A percentile compares a stretch with the other conserved stretches of the same genome.
Conservation (phyloP, 2,329 filamentous ascomycete species). For the Mycocentrospora acerina region DNA sequence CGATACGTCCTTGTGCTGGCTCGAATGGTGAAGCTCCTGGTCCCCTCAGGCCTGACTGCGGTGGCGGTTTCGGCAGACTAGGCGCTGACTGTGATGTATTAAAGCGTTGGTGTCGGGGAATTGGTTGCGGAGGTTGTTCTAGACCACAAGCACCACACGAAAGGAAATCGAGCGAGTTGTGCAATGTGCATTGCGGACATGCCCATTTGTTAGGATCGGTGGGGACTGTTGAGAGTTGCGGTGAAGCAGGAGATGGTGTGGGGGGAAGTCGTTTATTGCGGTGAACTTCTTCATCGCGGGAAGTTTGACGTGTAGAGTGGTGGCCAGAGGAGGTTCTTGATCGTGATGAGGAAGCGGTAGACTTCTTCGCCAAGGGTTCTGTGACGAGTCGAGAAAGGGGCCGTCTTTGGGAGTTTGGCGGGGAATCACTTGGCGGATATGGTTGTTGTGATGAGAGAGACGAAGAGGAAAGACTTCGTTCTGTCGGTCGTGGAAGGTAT, state of each 20-base stretch:
- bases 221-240: conserved; percentile 19
- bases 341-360: conserved; percentile 9
- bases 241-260: conserved; percentile 31
- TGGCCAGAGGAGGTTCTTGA: conserved; percentile 6
- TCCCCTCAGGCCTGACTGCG: conserved; percentile 27
- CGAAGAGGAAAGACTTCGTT: conserved; percentile 22
- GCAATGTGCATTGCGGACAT: conserved; percentile 62
- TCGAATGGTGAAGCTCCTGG: conserved; percentile 43
- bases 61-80: conserved; percentile 33
- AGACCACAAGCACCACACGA: conserved; percentile 62
- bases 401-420: conserved; percentile 23
- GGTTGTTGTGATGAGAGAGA: conserved; percentile 9
- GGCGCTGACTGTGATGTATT: conserved; percentile 24
- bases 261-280: conserved; percentile 30
- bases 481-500: conserved; percentile 1
- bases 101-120: conserved; percentile 36
- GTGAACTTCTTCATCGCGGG: conserved; percentile 26
- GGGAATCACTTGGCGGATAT: conserved; percentile 9
- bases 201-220: conserved; percentile 52
- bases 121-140: conserved; percentile 53
- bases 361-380: conserved; percentile 8
- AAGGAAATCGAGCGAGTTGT: conserved; percentile 61
- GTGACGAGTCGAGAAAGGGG: conserved; percentile 39
- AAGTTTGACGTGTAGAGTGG: conserved; percentile 25
- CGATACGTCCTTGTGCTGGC: conserved; percentile 51